A percentile compares a stretch with the other conserved stretches of the same genome.
These are phyloP conservation scores for Penicillium corylophilum DNA, from an alignment of 2,329 filamentous ascomycete species.

Conservation along the genomic window DNA sequence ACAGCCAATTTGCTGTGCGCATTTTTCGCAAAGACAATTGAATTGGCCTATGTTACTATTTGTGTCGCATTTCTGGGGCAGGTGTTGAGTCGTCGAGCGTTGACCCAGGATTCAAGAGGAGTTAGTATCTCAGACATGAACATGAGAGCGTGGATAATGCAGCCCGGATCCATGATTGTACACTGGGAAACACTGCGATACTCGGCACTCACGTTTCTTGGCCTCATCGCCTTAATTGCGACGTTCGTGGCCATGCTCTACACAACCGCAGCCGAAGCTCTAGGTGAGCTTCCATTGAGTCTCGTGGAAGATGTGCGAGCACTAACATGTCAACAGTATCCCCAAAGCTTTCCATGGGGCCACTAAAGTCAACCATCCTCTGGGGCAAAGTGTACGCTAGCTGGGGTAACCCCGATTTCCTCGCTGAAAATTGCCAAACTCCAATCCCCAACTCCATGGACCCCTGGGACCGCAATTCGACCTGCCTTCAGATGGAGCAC, in stretches of 20 bases:
- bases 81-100: conserved; percentile 67
- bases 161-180: conserved; percentile 70
- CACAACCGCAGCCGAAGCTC: conserved; percentile 71
- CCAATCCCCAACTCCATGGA: conserved; percentile 55
- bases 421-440: conserved; percentile 58
- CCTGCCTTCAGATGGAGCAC: conserved; percentile 68
- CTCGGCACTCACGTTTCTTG: conserved; percentile 63
- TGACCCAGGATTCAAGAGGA: conserved; percentile 60
- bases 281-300: conserved; percentile 43
- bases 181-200: conserved; percentile 66
- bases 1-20: conserved; percentile 68
- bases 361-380: conserved; percentile 52
- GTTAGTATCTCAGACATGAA: conserved; percentile 74
- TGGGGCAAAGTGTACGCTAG: conserved; percentile 58
- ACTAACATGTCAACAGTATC: conserved; percentile 50
- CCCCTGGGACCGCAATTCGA: conserved; percentile 42
- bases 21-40: conserved; percentile 71
- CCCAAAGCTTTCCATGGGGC: conserved; percentile 65
- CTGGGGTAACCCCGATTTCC: conserved; percentile 63
- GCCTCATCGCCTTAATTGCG: conserved; percentile 62
- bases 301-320: background rate
- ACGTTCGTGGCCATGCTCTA: conserved; percentile 69
- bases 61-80: conserved; percentile 75
- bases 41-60: conserved; percentile 74
- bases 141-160: conserved; percentile 73